Evolutionary conservation across 805 yeast species (phyloP), one percentile per base, ranked within the genome.

Genomic region (Suhomyces sp.): DNA sequence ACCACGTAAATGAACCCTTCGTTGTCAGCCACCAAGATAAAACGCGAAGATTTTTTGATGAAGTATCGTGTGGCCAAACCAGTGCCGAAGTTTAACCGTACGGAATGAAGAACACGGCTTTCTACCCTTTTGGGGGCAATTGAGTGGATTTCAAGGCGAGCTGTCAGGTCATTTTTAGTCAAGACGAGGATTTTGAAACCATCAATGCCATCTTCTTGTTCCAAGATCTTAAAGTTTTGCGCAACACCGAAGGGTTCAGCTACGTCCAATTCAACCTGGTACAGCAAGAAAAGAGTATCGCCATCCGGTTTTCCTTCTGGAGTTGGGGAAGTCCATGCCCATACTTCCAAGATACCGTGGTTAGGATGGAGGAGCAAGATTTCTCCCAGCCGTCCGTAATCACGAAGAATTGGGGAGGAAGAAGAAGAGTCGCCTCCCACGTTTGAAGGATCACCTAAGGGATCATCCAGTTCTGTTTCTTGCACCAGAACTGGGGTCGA

Each of bases 351-450:
- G 2, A 42, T 26, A 2, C 31, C 17, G 8, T 42, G 24, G 5
- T 30, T 28, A 1, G 53, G 51, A 40, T 49, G 58, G 25, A 60
- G 40, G 4, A 64, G 42, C 25, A 57, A 39, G 15, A 65, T 28
- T 29, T 65, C 70, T 7, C 70, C 70, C 24, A 46, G 33, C 11
- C 55, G 52, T 1, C 69, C 69, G 24, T 45, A 44, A 21, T 55
- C 63, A n/a, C 27, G 14, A 6, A 16, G 29, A 11, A 26, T 16
- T 6, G 29, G n/a, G 13, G 11, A 14, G 4, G 29, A 3, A n/a
- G n/a, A n/a, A n/a, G n/a, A n/a, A n/a, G n/a, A n/a, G n/a, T n/a
- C n/a, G n/a, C n/a, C n/a, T n/a, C n/a, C n/a, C n/a, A n/a, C n/a
- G n/a, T n/a, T n/a, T n/a, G n/a, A n/a, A n/a, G n/a, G n/a, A n/a